Conservation (phyloP, 2,329 filamentous ascomycete genomes). For the Pestalotiopsis fici region DNA sequence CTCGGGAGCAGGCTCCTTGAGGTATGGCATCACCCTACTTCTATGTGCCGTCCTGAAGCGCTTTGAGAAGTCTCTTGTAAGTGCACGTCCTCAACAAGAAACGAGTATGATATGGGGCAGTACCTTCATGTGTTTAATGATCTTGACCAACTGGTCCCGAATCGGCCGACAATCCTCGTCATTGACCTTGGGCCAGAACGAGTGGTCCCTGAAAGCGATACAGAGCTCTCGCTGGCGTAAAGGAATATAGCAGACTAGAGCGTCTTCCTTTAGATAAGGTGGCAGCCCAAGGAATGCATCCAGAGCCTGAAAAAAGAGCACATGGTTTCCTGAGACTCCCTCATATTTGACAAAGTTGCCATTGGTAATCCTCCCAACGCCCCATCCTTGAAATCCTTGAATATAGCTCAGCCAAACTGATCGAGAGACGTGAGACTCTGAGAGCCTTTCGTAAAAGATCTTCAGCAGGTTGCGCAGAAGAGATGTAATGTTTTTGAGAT, state of each 20-base stretch:
- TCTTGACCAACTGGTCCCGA: background rate
- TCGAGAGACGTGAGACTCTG: slow-evolving; percentile 25
- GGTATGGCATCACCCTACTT: background rate
- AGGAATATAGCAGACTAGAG: background rate
- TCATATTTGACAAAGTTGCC: slow-evolving; percentile 29
- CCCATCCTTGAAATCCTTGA: slow-evolving; percentile 38
- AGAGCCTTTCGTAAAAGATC: slow-evolving; percentile 17
- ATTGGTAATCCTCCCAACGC: slow-evolving; percentile 21
- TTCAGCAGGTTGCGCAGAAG: background rate
- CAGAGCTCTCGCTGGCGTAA: background rate
- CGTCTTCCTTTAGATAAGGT: background rate
- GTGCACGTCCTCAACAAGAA: too few species aligned
- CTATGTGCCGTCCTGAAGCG: background rate
- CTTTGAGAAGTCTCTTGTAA: too few species aligned
- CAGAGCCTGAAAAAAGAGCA: slow-evolving; percentile 32
- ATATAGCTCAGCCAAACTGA: slow-evolving; percentile 31
- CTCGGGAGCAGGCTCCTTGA: background rate
- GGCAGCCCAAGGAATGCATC: slow-evolving; percentile 32
- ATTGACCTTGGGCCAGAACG: background rate
- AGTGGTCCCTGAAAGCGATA: background rate
- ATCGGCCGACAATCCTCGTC: background rate
- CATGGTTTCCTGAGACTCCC: slow-evolving; percentile 35
- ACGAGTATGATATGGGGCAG: background rate
- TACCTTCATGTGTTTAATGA: background rate
- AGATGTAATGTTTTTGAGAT: slow-evolving; percentile 22